Base-by-base conservation (phyloP, 352 stramenopile species). In the Phytophthora capsici region DNA sequence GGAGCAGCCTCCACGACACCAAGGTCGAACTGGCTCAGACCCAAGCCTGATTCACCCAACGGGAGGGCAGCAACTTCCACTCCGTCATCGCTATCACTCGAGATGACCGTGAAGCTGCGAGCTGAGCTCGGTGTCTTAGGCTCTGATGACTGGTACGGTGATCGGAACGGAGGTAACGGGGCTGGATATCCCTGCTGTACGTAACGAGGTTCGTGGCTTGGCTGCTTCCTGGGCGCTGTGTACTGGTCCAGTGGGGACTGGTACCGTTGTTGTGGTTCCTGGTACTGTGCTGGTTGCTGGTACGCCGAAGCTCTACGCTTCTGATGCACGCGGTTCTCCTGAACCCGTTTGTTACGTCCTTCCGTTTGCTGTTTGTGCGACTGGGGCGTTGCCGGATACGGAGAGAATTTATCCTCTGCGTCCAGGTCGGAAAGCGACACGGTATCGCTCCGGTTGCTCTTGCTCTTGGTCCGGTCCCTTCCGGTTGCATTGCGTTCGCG, bases 11-110 rank as follows among this genome's bases (percentile, higher is more conserved):
- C 28, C 46, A 69, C 51, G 1, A 82, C 66, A 10, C 67, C 69
- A 28, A 82, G 62, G 16, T 78, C 71, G 19, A 82, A 82, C 0
- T 69, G 63, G 44, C 73, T 82, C 37, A 82, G 49, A 32, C 73
- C 69, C 17, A 81, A 52, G 45, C 62, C 69, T 22, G 58, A 72
- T 16, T 69, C 56, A 14, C 32, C 46, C 13, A 71, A 20, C 2
- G 68, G 43, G 1, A 70, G 3, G 13, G 49, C 36, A 28, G 45
- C 30, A 37, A 66, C 51, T 28, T 78, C 54, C 10, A 40, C 44
- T 8, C 47, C 65, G 17, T 78, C 69, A 19, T 74, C 65, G 36
- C 73, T 78, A 8, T 76, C 62, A 26, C 56, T 78, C 40, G 61
- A 68, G 44, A 68, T 55, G 52, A 75, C 50, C 0, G 61, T 65